Evolutionary conservation across 495 filamentous ascomycete genomes (phyloP).

Genomic region (Penicillium canescens): DNA sequence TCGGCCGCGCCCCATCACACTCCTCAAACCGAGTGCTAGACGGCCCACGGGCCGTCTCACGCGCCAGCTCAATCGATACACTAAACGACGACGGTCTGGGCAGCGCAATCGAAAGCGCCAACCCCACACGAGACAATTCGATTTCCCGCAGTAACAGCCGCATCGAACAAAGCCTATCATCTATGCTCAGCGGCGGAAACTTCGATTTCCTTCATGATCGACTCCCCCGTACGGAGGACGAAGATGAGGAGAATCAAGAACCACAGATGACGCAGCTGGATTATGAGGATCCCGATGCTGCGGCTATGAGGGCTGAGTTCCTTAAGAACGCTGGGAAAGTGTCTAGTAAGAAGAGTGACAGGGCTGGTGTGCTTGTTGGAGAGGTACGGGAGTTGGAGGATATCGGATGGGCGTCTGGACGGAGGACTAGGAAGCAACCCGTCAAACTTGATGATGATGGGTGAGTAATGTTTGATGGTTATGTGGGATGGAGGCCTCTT

Average conservation of each 20-base stretch:
- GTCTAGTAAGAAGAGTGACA: slow-evolving; percentile 26
- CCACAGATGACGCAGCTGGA: slow-evolving; percentile 55
- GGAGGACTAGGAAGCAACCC: slow-evolving; percentile 41
- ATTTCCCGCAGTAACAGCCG: slow-evolving; percentile 24
- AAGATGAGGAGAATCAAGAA: slow-evolving; percentile 37
- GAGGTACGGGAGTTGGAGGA: slow-evolving; percentile 38
- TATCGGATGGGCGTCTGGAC: slow-evolving; percentile 35
- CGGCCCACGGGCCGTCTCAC: slow-evolving; percentile 28
- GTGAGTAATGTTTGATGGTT: slow-evolving; percentile 10
- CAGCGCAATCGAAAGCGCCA: slow-evolving; percentile 40
- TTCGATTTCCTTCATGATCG: slow-evolving; percentile 33
- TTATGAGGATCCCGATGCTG: slow-evolving; percentile 53
- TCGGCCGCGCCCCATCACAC: slow-evolving; percentile 51
- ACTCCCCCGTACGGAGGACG: slow-evolving; percentile 21
- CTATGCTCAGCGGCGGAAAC: slow-evolving; percentile 32
- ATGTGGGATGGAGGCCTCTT: neutral
- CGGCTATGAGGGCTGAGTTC: slow-evolving; percentile 50
- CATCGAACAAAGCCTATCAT: slow-evolving; percentile 32
- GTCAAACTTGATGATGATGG: slow-evolving; percentile 24
- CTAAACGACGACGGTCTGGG: slow-evolving; percentile 56
- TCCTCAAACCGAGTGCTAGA: slow-evolving; percentile 30
- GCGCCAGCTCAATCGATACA: slow-evolving; percentile 55
- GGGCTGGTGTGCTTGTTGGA: slow-evolving; percentile 23
- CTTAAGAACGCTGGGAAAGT: slow-evolving; percentile 43
- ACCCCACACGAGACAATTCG: slow-evolving; percentile 31